A percentile compares a stretch with the other conserved stretches of the same genome.
Evolutionary conservation across 202 grass and related monocot genomes (phyloP).

Genomic region (Panicum virgatum): DNA sequence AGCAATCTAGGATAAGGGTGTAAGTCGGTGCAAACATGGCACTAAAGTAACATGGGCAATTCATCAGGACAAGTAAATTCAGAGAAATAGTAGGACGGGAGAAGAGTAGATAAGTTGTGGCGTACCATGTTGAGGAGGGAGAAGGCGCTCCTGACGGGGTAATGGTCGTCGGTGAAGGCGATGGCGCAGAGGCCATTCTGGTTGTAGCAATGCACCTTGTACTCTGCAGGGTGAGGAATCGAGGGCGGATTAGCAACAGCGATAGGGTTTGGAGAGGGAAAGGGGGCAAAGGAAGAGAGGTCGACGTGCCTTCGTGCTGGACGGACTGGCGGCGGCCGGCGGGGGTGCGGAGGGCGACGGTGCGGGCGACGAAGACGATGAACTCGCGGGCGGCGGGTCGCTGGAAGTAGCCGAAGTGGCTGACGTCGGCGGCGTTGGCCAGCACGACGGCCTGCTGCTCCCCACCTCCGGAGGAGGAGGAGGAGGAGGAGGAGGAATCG

Average conservation of each 20-base stretch:
- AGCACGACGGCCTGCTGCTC: conserved; percentile 57
- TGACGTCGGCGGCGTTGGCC: conserved; percentile 71
- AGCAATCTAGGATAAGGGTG: too few relatives aligned
- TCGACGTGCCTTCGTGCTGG: conserved; percentile 52
- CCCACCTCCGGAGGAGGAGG: conserved; percentile 3
- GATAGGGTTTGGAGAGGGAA: too few relatives aligned
- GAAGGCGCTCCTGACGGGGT: conserved; percentile 68
- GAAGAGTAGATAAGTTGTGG: background rate
- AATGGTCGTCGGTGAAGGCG: conserved; percentile 72
- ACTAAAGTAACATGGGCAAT: too few relatives aligned
- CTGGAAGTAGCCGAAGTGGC: conserved; percentile 85
- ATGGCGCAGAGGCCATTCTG: conserved; percentile 58
- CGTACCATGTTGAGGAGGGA: conserved; percentile 57
- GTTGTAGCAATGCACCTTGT: conserved; percentile 75
- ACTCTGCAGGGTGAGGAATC: conserved; percentile 40
- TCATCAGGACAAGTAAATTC: background rate
- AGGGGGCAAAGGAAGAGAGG: background rate
- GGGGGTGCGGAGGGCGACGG: conserved; percentile 57
- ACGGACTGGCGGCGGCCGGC: conserved; percentile 55
- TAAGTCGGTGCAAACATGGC: too few relatives aligned
- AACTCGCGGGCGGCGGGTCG: conserved; percentile 62
- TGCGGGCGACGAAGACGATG: conserved; percentile 79
- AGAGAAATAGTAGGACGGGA: too few relatives aligned
- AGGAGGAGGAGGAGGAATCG: conserved; percentile 32
- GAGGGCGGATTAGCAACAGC: background rate